Evolutionary conservation across 371 early-diverging fungal genomes (phyloP).

Genomic region (Sporodiniella umbellata): DNA sequence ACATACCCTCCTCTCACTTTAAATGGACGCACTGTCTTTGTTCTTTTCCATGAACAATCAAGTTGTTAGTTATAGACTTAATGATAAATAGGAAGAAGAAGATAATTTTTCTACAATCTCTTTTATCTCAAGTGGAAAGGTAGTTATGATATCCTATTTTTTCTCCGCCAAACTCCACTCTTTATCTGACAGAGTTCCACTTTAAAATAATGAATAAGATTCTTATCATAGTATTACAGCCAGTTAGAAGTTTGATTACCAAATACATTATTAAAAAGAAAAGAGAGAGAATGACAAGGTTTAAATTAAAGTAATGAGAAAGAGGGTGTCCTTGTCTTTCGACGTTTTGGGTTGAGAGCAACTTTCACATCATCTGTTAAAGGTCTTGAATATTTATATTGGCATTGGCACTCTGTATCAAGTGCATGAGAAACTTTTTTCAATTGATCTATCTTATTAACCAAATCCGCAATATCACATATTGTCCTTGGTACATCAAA

Average conservation of each 20-base stretch:
- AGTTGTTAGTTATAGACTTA: constrained; percentile 8
- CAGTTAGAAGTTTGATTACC: constrained; percentile 5
- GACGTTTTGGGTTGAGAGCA: constrained; percentile 11
- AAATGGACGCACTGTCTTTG: constrained; percentile 4
- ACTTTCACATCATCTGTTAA: constrained; percentile 8
- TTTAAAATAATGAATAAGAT: constrained; percentile 2
- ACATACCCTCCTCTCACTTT: constrained; percentile 8
- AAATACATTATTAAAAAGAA: constrained; percentile 9
- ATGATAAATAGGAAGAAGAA: constrained; percentile 8
- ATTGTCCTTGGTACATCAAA: constrained; percentile 7
- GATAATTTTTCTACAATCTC: constrained; percentile 6
- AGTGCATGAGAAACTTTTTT: constrained; percentile 8
- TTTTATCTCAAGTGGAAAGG: constrained; percentile 12
- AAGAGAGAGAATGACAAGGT: constrained; percentile 10
- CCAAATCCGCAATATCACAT: constrained; percentile 12
- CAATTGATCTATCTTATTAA: constrained; percentile 11
- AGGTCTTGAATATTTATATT: constrained; percentile 14
- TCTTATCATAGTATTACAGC: too few relatives aligned
- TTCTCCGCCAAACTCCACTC: neutral
- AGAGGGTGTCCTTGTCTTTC: constrained; percentile 7
- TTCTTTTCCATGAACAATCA: constrained; percentile 11
- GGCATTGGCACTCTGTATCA: constrained; percentile 7
- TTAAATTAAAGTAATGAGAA: constrained; percentile 14
- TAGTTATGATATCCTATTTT: neutral
- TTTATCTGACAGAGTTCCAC: constrained; percentile 1